Conservation (phyloP, 148 eudicot species). For the Suaeda aralocaspica region DNA sequence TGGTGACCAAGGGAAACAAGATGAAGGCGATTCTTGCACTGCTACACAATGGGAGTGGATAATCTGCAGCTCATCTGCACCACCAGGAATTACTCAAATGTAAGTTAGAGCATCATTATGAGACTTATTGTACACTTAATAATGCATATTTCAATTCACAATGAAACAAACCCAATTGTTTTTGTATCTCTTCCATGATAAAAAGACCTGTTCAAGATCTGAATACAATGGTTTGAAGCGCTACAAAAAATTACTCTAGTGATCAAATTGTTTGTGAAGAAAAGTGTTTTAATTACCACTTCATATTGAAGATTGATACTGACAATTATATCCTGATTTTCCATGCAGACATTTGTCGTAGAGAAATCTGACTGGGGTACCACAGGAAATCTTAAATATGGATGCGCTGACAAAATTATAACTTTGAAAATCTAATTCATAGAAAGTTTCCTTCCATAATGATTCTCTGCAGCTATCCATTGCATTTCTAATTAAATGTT, state of each 20-base stretch:
- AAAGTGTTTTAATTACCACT: no score
- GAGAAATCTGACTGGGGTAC: slow-evolving; percentile 66
- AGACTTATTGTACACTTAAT: background rate
- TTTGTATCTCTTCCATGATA: no score
- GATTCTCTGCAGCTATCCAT: background rate
- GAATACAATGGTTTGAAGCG: no score
- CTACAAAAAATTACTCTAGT: no score
- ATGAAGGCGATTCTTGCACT: slow-evolving; percentile 80
- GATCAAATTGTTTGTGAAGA: no score
- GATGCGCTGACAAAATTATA: slow-evolving; percentile 73
- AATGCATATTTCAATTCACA: background rate
- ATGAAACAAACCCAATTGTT: no score
- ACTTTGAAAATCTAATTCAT: slow-evolving; percentile 24
- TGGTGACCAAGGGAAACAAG: slow-evolving; percentile 33
- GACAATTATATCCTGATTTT: slow-evolving; percentile 8
- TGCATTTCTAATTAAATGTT: background rate
- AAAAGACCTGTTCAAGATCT: no score
- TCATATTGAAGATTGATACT: no score
- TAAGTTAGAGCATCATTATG: slow-evolving; percentile 34
- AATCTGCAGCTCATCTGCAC: slow-evolving; percentile 58
- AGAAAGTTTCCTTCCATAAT: background rate
- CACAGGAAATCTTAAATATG: slow-evolving; percentile 70
- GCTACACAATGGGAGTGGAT: slow-evolving; percentile 90
- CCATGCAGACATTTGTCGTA: slow-evolving; percentile 60
- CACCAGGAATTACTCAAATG: slow-evolving; percentile 79